Conservation (phyloP, 495 filamentous ascomycete species). For the Chlorociboria aeruginascens region DNA sequence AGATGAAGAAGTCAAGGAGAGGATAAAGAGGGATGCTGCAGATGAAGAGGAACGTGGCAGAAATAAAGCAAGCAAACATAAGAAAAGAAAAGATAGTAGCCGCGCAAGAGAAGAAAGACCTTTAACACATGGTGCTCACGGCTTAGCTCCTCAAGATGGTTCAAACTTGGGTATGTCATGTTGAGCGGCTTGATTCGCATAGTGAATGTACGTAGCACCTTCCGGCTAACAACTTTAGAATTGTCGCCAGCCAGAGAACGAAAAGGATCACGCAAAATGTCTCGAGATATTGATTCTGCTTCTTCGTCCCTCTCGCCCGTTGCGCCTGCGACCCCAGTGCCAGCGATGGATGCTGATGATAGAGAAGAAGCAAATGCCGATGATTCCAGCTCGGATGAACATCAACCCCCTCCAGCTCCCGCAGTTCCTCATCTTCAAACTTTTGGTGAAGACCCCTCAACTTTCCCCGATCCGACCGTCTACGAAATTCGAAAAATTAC, state of each 20-base stretch:
- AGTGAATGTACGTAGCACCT: background rate
- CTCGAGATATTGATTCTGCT: conserved; percentile 30
- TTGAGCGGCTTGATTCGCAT: background rate
- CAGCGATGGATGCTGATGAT: conserved; percentile 37
- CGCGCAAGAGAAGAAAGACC: conserved; percentile 45
- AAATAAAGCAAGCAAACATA: conserved; percentile 33
- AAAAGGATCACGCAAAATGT: conserved; percentile 7
- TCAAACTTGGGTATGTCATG: conserved; percentile 49
- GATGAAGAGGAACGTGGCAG: conserved; percentile 32
- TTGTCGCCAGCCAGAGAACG: conserved; percentile 8
- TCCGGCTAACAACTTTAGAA: background rate
- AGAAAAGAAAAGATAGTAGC: conserved; percentile 41
- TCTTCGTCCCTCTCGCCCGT: conserved; percentile 56
- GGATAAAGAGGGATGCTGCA: conserved; percentile 28
- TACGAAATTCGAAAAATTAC: conserved; percentile 78
- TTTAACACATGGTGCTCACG: conserved; percentile 49
- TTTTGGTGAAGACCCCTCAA: conserved; percentile 86
- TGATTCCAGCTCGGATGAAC: conserved; percentile 51
- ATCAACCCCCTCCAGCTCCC: conserved; percentile 69
- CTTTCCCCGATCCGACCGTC: conserved; percentile 83
- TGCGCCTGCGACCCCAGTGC: conserved; percentile 18
- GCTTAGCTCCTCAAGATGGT: conserved; percentile 55
- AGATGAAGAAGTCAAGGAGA: conserved; percentile 25
- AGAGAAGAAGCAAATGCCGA: conserved; percentile 40
- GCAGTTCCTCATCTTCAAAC: conserved; percentile 58